These are phyloP conservation scores for Hypoxylon rickii DNA, from an alignment of 495 filamentous ascomycete species.

Conservation along the genomic window DNA sequence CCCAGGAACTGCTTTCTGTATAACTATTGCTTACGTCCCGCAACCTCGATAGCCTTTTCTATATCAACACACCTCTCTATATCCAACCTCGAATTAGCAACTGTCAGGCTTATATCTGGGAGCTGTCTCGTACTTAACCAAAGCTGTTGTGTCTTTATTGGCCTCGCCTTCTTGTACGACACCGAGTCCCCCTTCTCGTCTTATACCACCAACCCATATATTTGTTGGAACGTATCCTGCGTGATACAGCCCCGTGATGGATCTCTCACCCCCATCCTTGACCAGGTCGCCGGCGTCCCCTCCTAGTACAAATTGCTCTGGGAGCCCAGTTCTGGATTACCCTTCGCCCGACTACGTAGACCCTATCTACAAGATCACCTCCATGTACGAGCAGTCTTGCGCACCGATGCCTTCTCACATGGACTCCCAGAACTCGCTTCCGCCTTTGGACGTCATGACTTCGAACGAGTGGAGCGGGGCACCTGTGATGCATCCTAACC, in stretches of 20 bases:
- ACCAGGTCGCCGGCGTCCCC: constrained; percentile 54
- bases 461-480: constrained; percentile 49
- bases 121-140: constrained; percentile 20
- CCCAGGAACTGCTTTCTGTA: constrained; percentile 18
- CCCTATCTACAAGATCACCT: constrained; percentile 52
- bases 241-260: constrained; percentile 44
- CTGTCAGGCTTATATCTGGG: constrained; percentile 21
- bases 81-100: constrained; percentile 25
- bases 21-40: constrained; percentile 37
- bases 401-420: constrained; percentile 44
- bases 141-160: constrained; percentile 6
- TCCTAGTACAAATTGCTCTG: constrained; percentile 54
- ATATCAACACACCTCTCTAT: constrained; percentile 27
- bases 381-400: constrained; percentile 50
- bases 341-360: constrained; percentile 49
- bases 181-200: constrained; percentile 15
- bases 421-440: constrained; percentile 47
- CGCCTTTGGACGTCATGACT: constrained; percentile 49
- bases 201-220: constrained; percentile 28
- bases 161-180: constrained; percentile 24
- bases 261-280: constrained; percentile 54
- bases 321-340: constrained; percentile 52
- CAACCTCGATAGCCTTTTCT: constrained; percentile 21
- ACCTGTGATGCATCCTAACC: constrained; percentile 43
- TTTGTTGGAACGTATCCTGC: constrained; percentile 31